Evolutionary conservation across 2,329 filamentous ascomycete genomes (phyloP).

Genomic region (Penicillium sp.): DNA sequence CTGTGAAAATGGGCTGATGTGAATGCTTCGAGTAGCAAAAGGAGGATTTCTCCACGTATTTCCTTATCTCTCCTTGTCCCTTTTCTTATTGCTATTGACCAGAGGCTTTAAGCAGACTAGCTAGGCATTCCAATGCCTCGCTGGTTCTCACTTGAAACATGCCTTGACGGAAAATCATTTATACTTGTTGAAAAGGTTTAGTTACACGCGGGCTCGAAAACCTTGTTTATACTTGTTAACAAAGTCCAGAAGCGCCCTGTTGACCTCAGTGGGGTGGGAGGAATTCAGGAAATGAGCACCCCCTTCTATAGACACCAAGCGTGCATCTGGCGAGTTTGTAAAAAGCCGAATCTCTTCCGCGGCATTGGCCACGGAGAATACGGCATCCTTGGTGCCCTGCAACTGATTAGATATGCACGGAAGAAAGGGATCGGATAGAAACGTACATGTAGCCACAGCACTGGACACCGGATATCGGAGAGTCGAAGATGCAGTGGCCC

Average conservation of each 20-base stretch:
- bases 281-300: slow-evolving; percentile 50
- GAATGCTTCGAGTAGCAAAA: too few relatives aligned
- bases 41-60: too few relatives aligned
- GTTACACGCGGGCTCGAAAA: too few relatives aligned
- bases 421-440: slow-evolving; percentile 22
- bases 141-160: not conserved
- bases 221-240: slow-evolving; percentile 26
- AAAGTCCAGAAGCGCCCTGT: slow-evolving; percentile 20
- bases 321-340: slow-evolving; percentile 40
- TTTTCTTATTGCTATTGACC: not conserved
- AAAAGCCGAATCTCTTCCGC: slow-evolving; percentile 45
- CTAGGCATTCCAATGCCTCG: not conserved
- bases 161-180: not conserved
- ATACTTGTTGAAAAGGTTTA: slow-evolving; percentile 26
- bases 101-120: not conserved
- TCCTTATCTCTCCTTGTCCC: not conserved
- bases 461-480: slow-evolving; percentile 47
- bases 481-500: slow-evolving; percentile 47
- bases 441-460: slow-evolving; percentile 48
- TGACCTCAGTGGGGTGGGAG: slow-evolving; percentile 45
- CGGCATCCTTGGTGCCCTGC: slow-evolving; percentile 21
- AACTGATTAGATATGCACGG: not conserved
- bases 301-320: slow-evolving; percentile 42
- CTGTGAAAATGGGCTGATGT: not conserved
- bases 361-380: slow-evolving; percentile 9